Percentiles rank a stretch among this genome's conserved stretches.
phyloP scores from a whole-genome alignment of 2,329 filamentous ascomycete species.

The Alternaria triticimaculans region DNA sequence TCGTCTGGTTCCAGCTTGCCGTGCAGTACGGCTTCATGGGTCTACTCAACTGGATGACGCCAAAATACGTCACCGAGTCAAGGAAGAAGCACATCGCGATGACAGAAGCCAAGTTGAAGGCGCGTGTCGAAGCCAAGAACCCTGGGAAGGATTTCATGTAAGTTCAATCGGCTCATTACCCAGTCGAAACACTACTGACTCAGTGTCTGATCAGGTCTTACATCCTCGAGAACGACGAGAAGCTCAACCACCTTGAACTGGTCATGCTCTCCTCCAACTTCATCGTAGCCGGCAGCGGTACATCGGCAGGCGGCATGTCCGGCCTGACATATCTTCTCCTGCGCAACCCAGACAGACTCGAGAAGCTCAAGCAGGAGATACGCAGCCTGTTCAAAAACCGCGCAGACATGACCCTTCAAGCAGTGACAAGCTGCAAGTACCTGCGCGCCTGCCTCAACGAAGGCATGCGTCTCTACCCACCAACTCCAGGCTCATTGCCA shows the following conservation, averaged over 20 bases:
- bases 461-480: slow-evolving; percentile 22
- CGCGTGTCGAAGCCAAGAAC: slow-evolving; percentile 5
- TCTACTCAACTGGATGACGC: slow-evolving; percentile 8
- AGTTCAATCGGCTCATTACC: background rate
- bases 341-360: slow-evolving; percentile 11
- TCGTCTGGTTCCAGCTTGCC: slow-evolving; percentile 12
- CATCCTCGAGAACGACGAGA: slow-evolving; percentile 11
- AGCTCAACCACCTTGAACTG: slow-evolving; percentile 11
- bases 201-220: background rate
- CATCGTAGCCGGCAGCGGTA: slow-evolving; percentile 42
- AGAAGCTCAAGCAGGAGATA: slow-evolving; percentile 21
- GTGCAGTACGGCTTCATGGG: slow-evolving; percentile 9
- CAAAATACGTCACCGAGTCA: slow-evolving; percentile 6
- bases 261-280: slow-evolving; percentile 14
- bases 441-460: slow-evolving; percentile 25
- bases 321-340: slow-evolving; percentile 13
- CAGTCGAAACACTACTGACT: background rate
- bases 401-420: slow-evolving; percentile 18
- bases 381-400: slow-evolving; percentile 5
- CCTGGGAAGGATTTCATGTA: slow-evolving; percentile 13
- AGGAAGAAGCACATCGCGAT: slow-evolving; percentile 13
- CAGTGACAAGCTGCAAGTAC: slow-evolving; percentile 11
- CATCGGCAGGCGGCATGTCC: slow-evolving; percentile 16
- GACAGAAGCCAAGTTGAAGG: slow-evolving; percentile 10
- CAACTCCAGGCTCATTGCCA: slow-evolving; percentile 18